Percentiles rank a stretch among this genome's conserved stretches.
These are phyloP conservation scores for Fraxinus platypoda DNA, from an alignment of 305 asterid species.

Conservation along the genomic window DNA sequence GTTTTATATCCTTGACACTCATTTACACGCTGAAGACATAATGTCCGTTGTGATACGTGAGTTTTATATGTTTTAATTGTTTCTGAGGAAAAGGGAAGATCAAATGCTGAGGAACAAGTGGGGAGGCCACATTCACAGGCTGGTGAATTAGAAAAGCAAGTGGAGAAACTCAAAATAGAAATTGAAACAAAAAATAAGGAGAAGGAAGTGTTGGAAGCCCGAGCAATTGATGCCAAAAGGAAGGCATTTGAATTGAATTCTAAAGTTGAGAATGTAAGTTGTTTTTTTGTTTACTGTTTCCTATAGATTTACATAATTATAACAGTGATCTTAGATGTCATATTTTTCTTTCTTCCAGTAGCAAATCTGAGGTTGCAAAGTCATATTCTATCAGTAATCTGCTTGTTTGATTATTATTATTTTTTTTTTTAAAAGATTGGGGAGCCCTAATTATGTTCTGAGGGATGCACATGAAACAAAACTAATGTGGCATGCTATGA, in stretches of 20 bases:
- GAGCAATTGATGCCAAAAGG: constrained; percentile 44
- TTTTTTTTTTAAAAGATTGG: neutral
- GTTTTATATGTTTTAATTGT: neutral
- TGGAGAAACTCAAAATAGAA: constrained; percentile 51
- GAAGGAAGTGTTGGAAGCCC: constrained; percentile 47
- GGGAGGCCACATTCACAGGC: constrained; percentile 70
- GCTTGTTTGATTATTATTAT: neutral
- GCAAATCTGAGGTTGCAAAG: neutral
- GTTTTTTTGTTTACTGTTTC: constrained; percentile 1
- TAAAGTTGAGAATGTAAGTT: constrained; percentile 59
- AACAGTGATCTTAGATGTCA: neutral
- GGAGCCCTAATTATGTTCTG: neutral
- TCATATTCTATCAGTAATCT: neutral
- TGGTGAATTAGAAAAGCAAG: constrained; percentile 52
- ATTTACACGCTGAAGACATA: constrained; percentile 2
- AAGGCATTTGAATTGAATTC: constrained; percentile 41
- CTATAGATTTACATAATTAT: neutral
- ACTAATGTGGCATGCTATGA: neutral
- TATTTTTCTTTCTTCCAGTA: neutral
- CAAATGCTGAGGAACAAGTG: constrained; percentile 55
- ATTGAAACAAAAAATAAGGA: constrained; percentile 47
- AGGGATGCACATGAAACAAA: neutral
- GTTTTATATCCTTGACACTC: neutral
- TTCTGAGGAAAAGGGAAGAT: constrained; percentile 41
- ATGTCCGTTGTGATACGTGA: neutral